These are phyloP conservation scores for Fusarium praegraminearum DNA, from an alignment of 2,329 filamentous ascomycete genomes.

Conservation along the genomic window DNA sequence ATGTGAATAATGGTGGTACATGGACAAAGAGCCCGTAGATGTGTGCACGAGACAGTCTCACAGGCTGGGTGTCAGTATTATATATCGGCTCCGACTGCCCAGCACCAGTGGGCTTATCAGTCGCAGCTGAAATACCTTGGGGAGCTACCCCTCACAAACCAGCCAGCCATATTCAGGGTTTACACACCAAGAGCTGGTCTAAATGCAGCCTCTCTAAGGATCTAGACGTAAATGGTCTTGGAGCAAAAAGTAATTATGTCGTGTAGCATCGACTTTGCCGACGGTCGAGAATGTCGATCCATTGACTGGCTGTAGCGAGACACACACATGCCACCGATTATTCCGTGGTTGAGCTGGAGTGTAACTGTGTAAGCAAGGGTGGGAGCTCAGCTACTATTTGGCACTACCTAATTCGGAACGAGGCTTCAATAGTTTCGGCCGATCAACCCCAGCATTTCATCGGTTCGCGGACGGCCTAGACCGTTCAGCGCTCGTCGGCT, in stretches of 20 bases:
- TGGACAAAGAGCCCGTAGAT: constrained; percentile 3
- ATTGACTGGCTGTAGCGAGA: neutral
- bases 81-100: constrained; percentile 4
- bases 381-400: constrained; percentile 2
- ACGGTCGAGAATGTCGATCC: constrained; percentile 3
- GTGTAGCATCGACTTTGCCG: neutral
- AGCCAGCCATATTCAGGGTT: constrained; percentile 3
- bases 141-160: constrained; percentile 18
- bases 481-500: neutral
- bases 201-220: neutral
- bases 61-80: neutral
- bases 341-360: constrained; percentile 19
- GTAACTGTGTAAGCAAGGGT: neutral
- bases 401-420: neutral
- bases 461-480: constrained; percentile 12
- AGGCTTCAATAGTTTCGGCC: constrained; percentile 20
- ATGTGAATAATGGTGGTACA: neutral
- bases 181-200: neutral
- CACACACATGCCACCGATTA: constrained; percentile 3
- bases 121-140: constrained; percentile 1
- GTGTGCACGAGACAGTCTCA: neutral
- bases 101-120: neutral
- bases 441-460: constrained; percentile 26
- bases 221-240: neutral
- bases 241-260: constrained; percentile 15